Evolutionary conservation across 106 monocot species (phyloP).

Genomic region (Dendrobium chrysotoxum): DNA sequence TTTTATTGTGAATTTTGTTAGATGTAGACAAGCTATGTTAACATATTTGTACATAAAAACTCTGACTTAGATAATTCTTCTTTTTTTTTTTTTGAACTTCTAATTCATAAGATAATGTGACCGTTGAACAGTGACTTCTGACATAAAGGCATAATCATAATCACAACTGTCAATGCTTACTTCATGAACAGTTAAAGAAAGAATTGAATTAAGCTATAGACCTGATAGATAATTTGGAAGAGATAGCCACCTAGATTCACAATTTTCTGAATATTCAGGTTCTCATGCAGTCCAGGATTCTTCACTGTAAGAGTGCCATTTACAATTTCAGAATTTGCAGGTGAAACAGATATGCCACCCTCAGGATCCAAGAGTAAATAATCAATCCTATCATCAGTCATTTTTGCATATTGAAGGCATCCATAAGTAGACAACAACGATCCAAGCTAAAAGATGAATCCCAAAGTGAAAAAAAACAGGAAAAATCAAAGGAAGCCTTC

Average conservation of each 20-base stretch:
- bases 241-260: slow-evolving; percentile 73
- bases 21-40: too few species aligned
- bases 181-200: too few species aligned
- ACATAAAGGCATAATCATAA: too few species aligned
- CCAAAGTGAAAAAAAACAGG: background rate
- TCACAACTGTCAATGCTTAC: too few species aligned
- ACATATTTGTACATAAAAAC: too few species aligned
- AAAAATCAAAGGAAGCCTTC: background rate
- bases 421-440: slow-evolving; percentile 70
- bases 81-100: too few species aligned
- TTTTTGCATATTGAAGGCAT: slow-evolving; percentile 43
- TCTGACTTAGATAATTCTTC: too few species aligned
- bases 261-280: slow-evolving; percentile 16
- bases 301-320: slow-evolving; percentile 16
- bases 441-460: slow-evolving; percentile 54
- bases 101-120: too few species aligned
- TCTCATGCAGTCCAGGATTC: slow-evolving; percentile 10
- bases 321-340: slow-evolving; percentile 15
- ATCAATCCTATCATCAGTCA: slow-evolving; percentile 18
- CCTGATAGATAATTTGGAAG: slow-evolving; percentile 94
- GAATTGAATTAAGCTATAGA: background rate
- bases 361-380: slow-evolving; percentile 35
- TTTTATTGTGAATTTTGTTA: too few species aligned
- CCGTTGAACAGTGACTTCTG: too few species aligned
- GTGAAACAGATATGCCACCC: slow-evolving; percentile 23